Evolutionary conservation across 257 asterid species (phyloP).

Genomic region (Przewalskia tangutica): DNA sequence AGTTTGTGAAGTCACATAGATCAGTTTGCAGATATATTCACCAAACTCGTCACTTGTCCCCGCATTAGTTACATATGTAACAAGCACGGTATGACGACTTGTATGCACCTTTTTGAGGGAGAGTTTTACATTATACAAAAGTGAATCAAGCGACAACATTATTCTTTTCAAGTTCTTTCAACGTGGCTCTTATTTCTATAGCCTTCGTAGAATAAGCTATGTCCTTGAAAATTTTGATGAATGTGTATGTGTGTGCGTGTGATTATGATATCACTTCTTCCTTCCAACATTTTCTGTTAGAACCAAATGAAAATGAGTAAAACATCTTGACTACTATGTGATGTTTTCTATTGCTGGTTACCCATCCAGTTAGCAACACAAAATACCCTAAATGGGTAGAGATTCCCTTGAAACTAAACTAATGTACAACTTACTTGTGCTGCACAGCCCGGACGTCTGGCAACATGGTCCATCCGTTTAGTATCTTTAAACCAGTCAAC

Average conservation of each 20-base stretch:
- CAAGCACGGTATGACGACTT: background rate
- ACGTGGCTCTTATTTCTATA: background rate
- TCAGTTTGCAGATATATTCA: background rate
- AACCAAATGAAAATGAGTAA: background rate
- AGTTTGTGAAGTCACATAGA: background rate
- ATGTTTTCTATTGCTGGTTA: background rate
- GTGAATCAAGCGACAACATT: background rate
- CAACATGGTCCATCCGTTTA: constrained; percentile 95
- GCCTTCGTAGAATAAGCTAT: background rate
- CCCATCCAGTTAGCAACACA: background rate
- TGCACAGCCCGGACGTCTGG: constrained; percentile 86
- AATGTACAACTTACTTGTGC: constrained; percentile 57
- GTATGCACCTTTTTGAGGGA: background rate
- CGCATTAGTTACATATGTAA: background rate
- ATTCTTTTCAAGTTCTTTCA: background rate
- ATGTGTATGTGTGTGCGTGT: background rate
- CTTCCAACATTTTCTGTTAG: background rate
- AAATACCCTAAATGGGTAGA: background rate
- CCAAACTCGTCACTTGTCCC: background rate
- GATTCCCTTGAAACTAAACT: background rate
- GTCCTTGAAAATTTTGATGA: background rate
- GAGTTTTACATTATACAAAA: background rate
- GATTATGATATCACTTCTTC: background rate
- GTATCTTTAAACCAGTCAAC: constrained; percentile 97
- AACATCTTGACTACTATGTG: background rate